These are phyloP conservation scores for Corrigiola litoralis DNA, from an alignment of 179 eudicot species.

Conservation along the genomic window DNA sequence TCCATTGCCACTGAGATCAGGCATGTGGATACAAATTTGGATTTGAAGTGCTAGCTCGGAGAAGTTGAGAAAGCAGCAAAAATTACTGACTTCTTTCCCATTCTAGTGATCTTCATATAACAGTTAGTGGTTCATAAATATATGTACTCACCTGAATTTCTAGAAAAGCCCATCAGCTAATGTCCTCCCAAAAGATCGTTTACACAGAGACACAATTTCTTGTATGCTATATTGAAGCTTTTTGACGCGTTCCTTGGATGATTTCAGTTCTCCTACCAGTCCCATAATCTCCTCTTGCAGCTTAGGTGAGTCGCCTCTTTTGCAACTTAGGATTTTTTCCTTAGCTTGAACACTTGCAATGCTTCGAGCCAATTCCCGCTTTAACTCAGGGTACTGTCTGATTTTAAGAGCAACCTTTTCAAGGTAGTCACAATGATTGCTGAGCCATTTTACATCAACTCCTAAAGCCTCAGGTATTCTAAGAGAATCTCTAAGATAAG, in stretches of 20 bases:
- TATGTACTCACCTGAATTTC: not conserved
- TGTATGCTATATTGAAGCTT: not conserved
- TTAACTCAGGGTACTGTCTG: not conserved
- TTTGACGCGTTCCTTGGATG: not conserved
- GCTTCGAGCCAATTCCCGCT: not conserved
- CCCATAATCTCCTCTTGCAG: not conserved
- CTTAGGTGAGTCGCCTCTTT: not conserved
- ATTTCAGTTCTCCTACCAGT: not conserved
- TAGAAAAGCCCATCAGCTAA: slow-evolving; percentile 14
- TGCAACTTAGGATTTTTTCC: not conserved
- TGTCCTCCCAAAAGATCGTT: not conserved
- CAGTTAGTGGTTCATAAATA: not conserved
- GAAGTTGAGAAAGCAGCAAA: too few relatives aligned
- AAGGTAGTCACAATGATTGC: slow-evolving; percentile 10
- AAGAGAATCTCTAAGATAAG: not conserved
- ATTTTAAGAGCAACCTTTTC: not conserved
- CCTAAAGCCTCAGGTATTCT: slow-evolving; percentile 8
- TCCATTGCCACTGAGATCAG: too few relatives aligned
- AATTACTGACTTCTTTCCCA: too few relatives aligned
- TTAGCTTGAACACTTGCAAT: not conserved
- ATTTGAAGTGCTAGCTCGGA: too few relatives aligned
- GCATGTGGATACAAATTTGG: too few relatives aligned
- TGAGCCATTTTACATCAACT: slow-evolving; percentile 15
- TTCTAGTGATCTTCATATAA: too few relatives aligned
- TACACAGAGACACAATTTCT: slow-evolving; percentile 2